phyloP scores from a whole-genome alignment of 129 eudicot species.

The Saussurea involucrata region DNA sequence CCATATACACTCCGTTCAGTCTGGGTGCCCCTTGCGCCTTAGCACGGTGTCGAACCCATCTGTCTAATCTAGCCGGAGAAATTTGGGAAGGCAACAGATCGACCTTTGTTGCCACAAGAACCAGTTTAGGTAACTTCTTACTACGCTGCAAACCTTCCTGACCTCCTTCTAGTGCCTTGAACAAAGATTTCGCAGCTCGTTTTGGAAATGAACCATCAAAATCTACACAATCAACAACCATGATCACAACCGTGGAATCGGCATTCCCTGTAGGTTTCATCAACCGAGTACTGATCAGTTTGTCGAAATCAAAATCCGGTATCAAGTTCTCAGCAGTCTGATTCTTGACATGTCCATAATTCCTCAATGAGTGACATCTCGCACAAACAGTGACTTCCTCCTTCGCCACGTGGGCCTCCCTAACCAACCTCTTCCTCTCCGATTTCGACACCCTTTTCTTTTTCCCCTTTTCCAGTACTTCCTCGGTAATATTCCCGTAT shows the following conservation, averaged over 20 bases:
- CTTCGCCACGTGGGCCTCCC: constrained; percentile 55
- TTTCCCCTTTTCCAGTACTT: constrained; percentile 51
- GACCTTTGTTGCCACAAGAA: constrained; percentile 88
- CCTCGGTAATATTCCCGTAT: constrained; percentile 83
- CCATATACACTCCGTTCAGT: constrained; percentile 83
- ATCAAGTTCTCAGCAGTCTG: constrained; percentile 82
- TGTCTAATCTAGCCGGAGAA: constrained; percentile 89
- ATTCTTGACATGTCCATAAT: constrained; percentile 89
- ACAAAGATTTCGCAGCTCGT: constrained; percentile 85
- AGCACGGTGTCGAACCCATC: constrained; percentile 95
- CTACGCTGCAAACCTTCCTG: constrained; percentile 40
- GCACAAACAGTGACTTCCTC: constrained; percentile 95
- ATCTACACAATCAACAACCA: constrained; percentile 97
- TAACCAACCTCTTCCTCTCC: constrained; percentile 68
- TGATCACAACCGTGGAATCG: constrained; percentile 79
- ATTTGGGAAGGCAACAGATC: constrained; percentile 94
- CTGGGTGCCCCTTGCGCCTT: constrained; percentile 88
- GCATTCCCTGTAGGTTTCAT: constrained; percentile 81
- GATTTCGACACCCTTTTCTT: constrained; percentile 64
- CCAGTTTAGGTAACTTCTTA: constrained; percentile 78
- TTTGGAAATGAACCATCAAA: constrained; percentile 97
- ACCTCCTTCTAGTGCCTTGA: constrained; percentile 55
- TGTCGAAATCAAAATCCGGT: constrained; percentile 92
- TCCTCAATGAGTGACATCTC: constrained; percentile 86
- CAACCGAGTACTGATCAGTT: constrained; percentile 72